Conservation (phyloP, 305 asterid genomes). For the Euphrasia arctica region DNA sequence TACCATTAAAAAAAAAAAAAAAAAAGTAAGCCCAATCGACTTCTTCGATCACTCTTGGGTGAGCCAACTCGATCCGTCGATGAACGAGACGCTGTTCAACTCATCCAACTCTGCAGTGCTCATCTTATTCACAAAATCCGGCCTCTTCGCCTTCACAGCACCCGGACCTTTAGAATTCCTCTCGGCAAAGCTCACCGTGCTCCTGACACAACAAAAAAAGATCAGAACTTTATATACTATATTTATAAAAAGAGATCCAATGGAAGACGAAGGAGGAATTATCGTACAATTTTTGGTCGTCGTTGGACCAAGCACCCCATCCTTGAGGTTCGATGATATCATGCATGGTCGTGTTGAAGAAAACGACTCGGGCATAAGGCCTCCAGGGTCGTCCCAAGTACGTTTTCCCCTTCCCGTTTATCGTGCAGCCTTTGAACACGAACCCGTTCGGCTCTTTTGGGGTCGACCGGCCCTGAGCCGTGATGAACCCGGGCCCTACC, state of each 20-base stretch:
- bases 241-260: too few species aligned
- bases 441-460: constrained; percentile 46
- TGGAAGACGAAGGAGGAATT: too few species aligned
- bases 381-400: constrained; percentile 87
- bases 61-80: constrained; percentile 53
- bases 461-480: constrained; percentile 61
- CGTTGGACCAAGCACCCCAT: constrained; percentile 49
- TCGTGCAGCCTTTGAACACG: constrained; percentile 47
- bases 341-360: constrained; percentile 44
- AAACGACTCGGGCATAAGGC: constrained; percentile 57
- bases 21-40: not conserved
- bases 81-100: constrained; percentile 37
- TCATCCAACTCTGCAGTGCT: constrained; percentile 13
- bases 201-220: constrained; percentile 27
- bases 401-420: constrained; percentile 47
- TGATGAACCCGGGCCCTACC: constrained; percentile 51
- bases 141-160: constrained; percentile 36
- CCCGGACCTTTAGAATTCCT: constrained; percentile 48
- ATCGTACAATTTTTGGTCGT: constrained; percentile 32
- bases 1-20: too few species aligned
- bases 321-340: constrained; percentile 52
- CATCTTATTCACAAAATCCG: constrained; percentile 41
- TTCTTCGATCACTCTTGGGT: not conserved
- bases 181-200: constrained; percentile 46
- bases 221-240: too few species aligned